Evolutionary conservation across 2,329 filamentous ascomycete species (phyloP), one percentile per base, ranked within the genome.

Genomic region (Fusarium dlaminii): DNA sequence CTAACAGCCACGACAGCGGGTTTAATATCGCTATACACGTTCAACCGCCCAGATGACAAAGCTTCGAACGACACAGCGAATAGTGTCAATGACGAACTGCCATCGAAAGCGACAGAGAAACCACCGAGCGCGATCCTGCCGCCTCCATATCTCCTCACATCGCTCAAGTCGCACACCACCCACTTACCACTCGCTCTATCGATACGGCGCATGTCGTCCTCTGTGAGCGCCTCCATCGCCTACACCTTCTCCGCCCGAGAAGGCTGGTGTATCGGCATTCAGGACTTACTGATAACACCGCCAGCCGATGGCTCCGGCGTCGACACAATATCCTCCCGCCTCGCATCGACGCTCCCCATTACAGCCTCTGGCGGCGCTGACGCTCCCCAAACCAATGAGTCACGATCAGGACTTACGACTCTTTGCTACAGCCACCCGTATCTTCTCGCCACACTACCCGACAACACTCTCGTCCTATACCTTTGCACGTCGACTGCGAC

Each of bases 241-340:
- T 98, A 97, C 80, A 93, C 94, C 1, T 90, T 97, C 73, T 91
- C 92, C 22, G 93, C 93, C 5, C 86, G 92, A 7, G 91, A 90
- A 48, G 95, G 95, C 34, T 98, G 95, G 94, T 95, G 93, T 13
- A 89, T 98, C 22, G 95, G 95, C 5, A 90, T 98, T n/a, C 96
- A 98, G 81, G 96, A 98, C 81, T 85, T 98, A 48, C 91, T 92
- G 66, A 87, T 97, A 48, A 82, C 79, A 2, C 77, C 80, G 10
- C 76, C 80, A 3, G 1, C 51, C 37, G 56, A 68, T 57, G 27
- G 62, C 27, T 68, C 76, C 36, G 81, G 80, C n/a, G 60, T 76
- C 32, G 81, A 82, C 24, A 77, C 79, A n/a, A 70, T 83, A 46
- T 79, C 79, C 8, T 84, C 83, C 7, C 79, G 82, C 46, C 76